Percentiles rank a stretch among this genome's conserved stretches.
Conservation (phyloP, 2,329 filamentous ascomycete genomes). For the Clonostachys rhizophaga region DNA sequence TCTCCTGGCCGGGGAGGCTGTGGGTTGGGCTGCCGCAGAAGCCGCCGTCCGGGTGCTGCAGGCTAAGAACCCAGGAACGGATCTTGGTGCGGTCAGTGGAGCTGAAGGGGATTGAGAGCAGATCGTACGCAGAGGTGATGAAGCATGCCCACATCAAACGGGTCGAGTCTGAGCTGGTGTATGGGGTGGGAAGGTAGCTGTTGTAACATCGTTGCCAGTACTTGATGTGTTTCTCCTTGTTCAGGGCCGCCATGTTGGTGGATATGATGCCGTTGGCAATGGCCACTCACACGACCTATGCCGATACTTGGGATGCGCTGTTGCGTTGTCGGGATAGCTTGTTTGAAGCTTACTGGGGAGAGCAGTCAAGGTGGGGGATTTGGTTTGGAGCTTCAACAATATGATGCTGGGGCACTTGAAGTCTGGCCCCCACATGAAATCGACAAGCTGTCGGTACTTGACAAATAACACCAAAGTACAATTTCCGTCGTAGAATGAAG, state of each 20-base stretch:
- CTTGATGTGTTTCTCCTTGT: constrained; percentile 69
- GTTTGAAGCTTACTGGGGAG: too few relatives aligned
- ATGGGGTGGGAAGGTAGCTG: constrained; percentile 73
- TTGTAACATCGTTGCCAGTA: constrained; percentile 92
- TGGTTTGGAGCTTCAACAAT: too few relatives aligned
- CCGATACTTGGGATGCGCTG: too few relatives aligned
- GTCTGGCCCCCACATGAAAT: too few relatives aligned
- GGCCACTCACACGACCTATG: too few relatives aligned
- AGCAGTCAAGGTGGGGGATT: too few relatives aligned
- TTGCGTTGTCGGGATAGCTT: too few relatives aligned
- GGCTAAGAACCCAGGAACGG: constrained; percentile 76
- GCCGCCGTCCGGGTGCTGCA: constrained; percentile 81
- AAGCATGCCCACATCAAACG: constrained; percentile 90
- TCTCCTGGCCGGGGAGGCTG: constrained; percentile 17
- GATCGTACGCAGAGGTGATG: constrained; percentile 77
- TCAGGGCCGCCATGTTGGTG: constrained; percentile 25
- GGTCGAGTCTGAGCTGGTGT: constrained; percentile 85
- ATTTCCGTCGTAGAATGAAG: too few relatives aligned
- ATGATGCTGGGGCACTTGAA: too few relatives aligned
- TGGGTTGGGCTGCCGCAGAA: constrained; percentile 83
- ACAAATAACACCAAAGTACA: too few relatives aligned
- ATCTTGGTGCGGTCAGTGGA: constrained; percentile 36
- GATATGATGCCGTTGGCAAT: background rate
- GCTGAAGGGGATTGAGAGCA: constrained; percentile 63
- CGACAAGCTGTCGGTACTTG: too few relatives aligned